A percentile compares a stretch with the other conserved stretches of the same genome.
phyloP scores from a whole-genome alignment of 2,329 filamentous ascomycete genomes.

The Teratosphaeria gauchensis region DNA sequence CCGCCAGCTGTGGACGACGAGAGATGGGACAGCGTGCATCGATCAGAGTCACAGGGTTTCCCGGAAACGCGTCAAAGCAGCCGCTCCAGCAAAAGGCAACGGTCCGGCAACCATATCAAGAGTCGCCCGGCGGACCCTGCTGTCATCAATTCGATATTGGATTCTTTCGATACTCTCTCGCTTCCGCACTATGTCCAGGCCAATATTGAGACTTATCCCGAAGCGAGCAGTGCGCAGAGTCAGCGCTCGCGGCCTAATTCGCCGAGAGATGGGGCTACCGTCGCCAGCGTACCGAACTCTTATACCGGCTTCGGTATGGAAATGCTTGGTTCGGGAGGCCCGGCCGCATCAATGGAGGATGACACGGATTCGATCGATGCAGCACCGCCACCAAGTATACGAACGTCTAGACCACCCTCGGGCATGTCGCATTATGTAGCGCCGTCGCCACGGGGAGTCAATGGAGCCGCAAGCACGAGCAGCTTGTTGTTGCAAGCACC shows the following conservation, averaged over 20 bases:
- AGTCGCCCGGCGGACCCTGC: constrained; percentile 50
- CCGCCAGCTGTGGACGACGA: not conserved
- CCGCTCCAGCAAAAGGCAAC: constrained; percentile 1
- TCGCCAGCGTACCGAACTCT: constrained; percentile 15
- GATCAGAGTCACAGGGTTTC: not conserved
- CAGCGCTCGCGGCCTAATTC: constrained; percentile 12
- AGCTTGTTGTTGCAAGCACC: constrained; percentile 1
- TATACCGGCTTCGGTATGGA: constrained; percentile 54
- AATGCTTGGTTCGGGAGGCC: constrained; percentile 43
- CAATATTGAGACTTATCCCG: constrained; percentile 10
- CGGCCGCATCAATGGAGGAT: constrained; percentile 23
- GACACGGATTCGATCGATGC: constrained; percentile 14
- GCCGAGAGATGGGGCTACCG: constrained; percentile 9
- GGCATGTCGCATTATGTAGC: constrained; percentile 62
- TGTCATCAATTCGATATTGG: constrained; percentile 57
- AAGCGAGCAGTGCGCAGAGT: constrained; percentile 7
- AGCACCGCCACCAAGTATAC: constrained; percentile 27
- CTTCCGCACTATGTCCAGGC: constrained; percentile 13
- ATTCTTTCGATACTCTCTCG: constrained; percentile 42
- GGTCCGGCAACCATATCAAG: constrained; percentile 22
- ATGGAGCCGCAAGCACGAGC: not conserved
- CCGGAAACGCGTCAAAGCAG: not conserved
- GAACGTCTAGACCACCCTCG: constrained; percentile 72
- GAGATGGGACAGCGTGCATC: not conserved
- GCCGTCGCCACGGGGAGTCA: constrained; percentile 20